Conservation (phyloP, 768 basidiomycete genomes). For the Filobasidium wieringae region DNA sequence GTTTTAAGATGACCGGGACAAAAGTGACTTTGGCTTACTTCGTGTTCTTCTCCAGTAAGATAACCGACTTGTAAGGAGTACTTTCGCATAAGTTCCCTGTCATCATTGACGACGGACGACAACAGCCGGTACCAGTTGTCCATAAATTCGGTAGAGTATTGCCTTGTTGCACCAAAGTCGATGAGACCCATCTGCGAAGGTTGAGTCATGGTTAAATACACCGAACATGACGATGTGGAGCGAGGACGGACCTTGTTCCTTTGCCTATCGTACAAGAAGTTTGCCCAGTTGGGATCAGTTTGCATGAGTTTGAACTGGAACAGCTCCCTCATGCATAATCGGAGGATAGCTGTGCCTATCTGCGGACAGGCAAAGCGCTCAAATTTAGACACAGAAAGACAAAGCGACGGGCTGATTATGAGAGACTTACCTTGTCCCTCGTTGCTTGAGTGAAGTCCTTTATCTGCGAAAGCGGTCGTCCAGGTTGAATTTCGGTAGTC, state of each 20-base stretch:
- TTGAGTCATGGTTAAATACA: neutral
- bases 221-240: neutral
- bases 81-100: slow-evolving; percentile 54
- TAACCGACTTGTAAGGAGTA: slow-evolving; percentile 78
- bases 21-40: slow-evolving; percentile 44
- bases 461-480: slow-evolving; percentile 65
- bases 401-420: neutral
- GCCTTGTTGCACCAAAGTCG: slow-evolving; percentile 89
- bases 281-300: slow-evolving; percentile 97
- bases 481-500: slow-evolving; percentile 76
- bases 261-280: slow-evolving; percentile 74
- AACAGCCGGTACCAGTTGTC: slow-evolving; percentile 76
- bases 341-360: slow-evolving; percentile 73
- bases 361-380: slow-evolving; percentile 33
- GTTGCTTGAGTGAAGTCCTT: slow-evolving; percentile 46
- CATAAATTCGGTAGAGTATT: slow-evolving; percentile 75
- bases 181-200: slow-evolving; percentile 60
- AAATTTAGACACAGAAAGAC: neutral
- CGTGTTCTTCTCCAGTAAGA: slow-evolving; percentile 73
- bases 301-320: slow-evolving; percentile 91
- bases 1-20: neutral
- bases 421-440: slow-evolving; percentile 54
- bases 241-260: slow-evolving; percentile 53
- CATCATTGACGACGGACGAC: slow-evolving; percentile 59
- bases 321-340: slow-evolving; percentile 77